Base-by-base conservation (phyloP, 2,329 filamentous ascomycete genomes). In the Aspergillus unguis region DNA sequence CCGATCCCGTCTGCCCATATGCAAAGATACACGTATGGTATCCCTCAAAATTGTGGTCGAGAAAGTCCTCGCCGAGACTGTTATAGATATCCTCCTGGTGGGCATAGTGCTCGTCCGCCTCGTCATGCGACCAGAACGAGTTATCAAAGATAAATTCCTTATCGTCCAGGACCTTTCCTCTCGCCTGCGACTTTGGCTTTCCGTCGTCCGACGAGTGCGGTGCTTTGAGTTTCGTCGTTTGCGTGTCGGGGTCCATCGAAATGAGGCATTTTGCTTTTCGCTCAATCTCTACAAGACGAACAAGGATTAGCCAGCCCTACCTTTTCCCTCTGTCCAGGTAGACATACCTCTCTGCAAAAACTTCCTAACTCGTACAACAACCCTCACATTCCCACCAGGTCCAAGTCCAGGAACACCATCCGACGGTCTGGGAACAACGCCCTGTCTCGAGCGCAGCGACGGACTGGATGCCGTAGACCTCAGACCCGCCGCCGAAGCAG, bases 21-120 rank as follows among this genome's bases (percentile, higher is more conserved):
- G 94, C 94, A 68, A 99, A 97, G 62, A 99, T 99, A 72, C 94
- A 99, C 0, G 94, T 99, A 74, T 99, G 92, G 76, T 99, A 99
- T 58, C 94, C 94, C 69, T 96, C 92, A 65, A 99, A 99, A 75
- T 99, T 99, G 80, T 99, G 94, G 72, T 99, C 94, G 57, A 99
- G 81, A 62, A 99, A 97, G 67, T 97, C 94, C 71, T 96, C 91
- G 50, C 94, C 94, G 26, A 99, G 81, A 54, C 87, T 88, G 66
- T 94, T 90, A 78, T 99, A 97, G 51, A 99, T 87, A 65, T 96
- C 89, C 64, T 91, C 89, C 70, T 99, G 94, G 56, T 87, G 82
- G 3, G 94, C 92, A 69, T 96, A 99, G 74, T 96, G 90, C 31
- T 84, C 77, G 67, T 96, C 91, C 27, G 78, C 71, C 51, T 81